Percentiles rank a stretch among this genome's conserved stretches.
Conservation (phyloP, 148 eudicot genomes). For the Nepenthes mirabilis region DNA sequence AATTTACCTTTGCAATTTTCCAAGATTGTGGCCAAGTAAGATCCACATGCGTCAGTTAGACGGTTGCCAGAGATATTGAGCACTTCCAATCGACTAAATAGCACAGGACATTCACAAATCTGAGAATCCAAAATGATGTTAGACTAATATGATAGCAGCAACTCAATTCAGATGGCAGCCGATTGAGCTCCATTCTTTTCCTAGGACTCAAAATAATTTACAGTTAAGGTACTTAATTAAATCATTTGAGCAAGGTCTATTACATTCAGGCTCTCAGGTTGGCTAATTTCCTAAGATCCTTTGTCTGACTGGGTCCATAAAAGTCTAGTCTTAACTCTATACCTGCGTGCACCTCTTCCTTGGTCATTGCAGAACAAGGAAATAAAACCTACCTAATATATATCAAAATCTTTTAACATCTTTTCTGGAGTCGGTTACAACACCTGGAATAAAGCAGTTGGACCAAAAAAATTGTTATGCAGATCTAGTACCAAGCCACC, state of each 20-base stretch:
- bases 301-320: no score
- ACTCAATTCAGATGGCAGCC: neutral
- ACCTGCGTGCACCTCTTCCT: no score
- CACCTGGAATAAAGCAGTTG: slow-evolving; percentile 79
- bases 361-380: no score
- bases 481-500: slow-evolving; percentile 80
- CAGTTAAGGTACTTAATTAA: no score
- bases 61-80: slow-evolving; percentile 85
- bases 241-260: no score
- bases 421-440: slow-evolving; percentile 1
- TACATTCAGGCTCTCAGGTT: no score
- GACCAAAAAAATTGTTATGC: slow-evolving; percentile 82
- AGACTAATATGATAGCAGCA: neutral
- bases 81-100: slow-evolving; percentile 80
- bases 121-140: slow-evolving; percentile 14
- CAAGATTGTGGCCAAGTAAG: slow-evolving; percentile 58
- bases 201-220: no score
- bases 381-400: no score
- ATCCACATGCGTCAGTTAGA: slow-evolving; percentile 81
- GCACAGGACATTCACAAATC: slow-evolving; percentile 89
- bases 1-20: slow-evolving; percentile 66
- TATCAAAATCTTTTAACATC: no score
- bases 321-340: no score
- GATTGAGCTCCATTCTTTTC: no score
- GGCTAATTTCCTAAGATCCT: no score